Evolutionary conservation across 345 rosid genomes (phyloP), one percentile per base, ranked within the genome.

Genomic region (Xanthoceras sorbifolium): DNA sequence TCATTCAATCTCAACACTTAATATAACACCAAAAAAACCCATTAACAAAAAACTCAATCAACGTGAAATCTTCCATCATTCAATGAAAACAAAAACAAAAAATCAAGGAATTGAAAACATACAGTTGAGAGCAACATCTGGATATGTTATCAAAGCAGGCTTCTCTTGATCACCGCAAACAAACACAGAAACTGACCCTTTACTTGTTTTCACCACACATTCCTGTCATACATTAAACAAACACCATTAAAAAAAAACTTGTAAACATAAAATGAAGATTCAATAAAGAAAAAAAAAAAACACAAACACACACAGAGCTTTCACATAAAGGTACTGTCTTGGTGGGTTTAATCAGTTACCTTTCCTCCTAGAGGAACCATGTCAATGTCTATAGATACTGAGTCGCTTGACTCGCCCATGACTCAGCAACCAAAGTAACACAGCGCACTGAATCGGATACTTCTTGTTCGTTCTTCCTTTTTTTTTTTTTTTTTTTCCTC

Each of bases 81-180:
- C 14, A 67, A 52, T 62, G 17, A 26, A 6, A 23, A 5, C 0
- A 32, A 22, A 10, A 9, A 32, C n/a, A 3, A 1, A 42, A 5
- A 38, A 12, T 17, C 3, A 14, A 69, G 61, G 65, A 5, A 38
- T 64, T 50, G 10, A 20, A 48, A 55, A 75, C 85, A 64, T 89
- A 94, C 98, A 90, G 64, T 89, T 94, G 52, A 94, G 90, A 82
- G 92, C 97, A 72, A 94, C 91, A 85, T 94, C 98, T 15, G 98
- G 93, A 73, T 92, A 94, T 15, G 98, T 90, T 34, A 92, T 88
- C 78, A 93, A 77, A 50, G 95, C 92, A 74, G 98, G 98, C 84
- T 93, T 93, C 80, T 88, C 93, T 75, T 79, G 85, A 82, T 94
- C 94, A 73, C 98, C 97, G 59, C 89, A 88, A 0, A 92, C 94